Conservation (phyloP, 2,329 filamentous ascomycete genomes). For the Pseudocercospora fijiensis region DNA sequence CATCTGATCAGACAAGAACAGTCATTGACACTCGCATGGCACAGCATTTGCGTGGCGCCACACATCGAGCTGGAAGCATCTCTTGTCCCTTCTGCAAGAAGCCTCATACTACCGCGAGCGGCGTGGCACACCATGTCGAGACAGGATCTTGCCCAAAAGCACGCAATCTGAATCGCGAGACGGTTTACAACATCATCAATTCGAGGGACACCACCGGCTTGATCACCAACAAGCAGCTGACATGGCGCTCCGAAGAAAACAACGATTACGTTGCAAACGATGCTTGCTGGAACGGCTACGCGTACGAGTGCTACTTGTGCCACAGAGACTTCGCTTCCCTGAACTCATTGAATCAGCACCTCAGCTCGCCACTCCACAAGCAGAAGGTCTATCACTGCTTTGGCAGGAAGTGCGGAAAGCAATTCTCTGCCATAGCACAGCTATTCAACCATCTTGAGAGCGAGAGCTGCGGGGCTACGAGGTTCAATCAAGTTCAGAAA, state of each 20-base stretch:
- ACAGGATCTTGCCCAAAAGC: constrained; percentile 53
- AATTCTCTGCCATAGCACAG: constrained; percentile 44
- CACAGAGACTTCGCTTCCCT: constrained; percentile 44
- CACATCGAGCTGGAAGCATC: constrained; percentile 49
- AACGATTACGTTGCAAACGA: constrained; percentile 42
- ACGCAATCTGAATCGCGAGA: constrained; percentile 48
- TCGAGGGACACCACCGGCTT: constrained; percentile 49
- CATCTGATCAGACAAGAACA: background rate
- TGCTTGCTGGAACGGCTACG: constrained; percentile 47
- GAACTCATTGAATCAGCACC: constrained; percentile 51
- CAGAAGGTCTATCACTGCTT: constrained; percentile 49
- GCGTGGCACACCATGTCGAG: constrained; percentile 59
- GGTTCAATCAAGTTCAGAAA: constrained; percentile 44
- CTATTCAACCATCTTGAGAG: constrained; percentile 51
- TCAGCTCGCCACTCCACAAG: constrained; percentile 55
- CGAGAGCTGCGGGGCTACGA: constrained; percentile 43
- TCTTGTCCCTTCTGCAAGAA: constrained; percentile 57
- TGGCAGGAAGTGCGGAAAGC: constrained; percentile 40
- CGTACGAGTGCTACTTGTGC: constrained; percentile 58
- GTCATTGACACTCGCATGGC: background rate
- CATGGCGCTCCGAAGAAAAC: constrained; percentile 42
- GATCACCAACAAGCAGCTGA: constrained; percentile 56
- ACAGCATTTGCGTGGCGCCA: constrained; percentile 57
- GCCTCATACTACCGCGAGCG: constrained; percentile 52
- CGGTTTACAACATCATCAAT: constrained; percentile 49